These are phyloP conservation scores for Serendipita vermifera DNA, from an alignment of 768 basidiomycete species.

Conservation along the genomic window DNA sequence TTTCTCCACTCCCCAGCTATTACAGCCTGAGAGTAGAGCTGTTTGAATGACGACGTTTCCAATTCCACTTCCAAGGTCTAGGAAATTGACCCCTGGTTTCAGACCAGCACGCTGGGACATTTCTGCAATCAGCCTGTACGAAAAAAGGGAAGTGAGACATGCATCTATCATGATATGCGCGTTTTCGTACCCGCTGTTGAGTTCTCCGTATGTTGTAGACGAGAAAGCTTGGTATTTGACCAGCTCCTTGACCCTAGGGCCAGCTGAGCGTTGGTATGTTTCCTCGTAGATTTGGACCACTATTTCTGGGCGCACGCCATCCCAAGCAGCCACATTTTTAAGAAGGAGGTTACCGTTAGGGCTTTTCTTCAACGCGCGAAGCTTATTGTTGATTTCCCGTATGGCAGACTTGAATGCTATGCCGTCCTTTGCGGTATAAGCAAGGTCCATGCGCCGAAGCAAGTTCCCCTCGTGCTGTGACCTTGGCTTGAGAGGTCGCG, in stretches of 20 bases:
- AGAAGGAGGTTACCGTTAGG: conserved; percentile 16
- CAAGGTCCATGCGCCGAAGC: conserved; percentile 53
- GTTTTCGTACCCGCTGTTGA: conserved; percentile 51
- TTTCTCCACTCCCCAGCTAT: conserved; percentile 67
- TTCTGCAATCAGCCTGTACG: conserved; percentile 38
- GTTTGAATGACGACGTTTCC: conserved; percentile 77
- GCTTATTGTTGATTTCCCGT: conserved; percentile 43
- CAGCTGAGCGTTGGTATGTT: conserved; percentile 86
- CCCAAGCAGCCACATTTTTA: conserved; percentile 32
- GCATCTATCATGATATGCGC: neutral
- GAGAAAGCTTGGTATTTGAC: conserved; percentile 74
- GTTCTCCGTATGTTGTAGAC: conserved; percentile 79
- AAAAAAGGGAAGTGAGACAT: neutral
- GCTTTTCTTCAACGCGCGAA: conserved; percentile 41
- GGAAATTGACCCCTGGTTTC: conserved; percentile 49
- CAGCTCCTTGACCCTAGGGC: conserved; percentile 72
- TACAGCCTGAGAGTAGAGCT: conserved; percentile 66
- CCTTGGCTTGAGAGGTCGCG: neutral
- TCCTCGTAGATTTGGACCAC: conserved; percentile 73
- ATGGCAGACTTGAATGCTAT: conserved; percentile 57
- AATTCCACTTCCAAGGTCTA: conserved; percentile 79
- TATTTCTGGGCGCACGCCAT: conserved; percentile 49
- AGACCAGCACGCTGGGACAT: conserved; percentile 46
- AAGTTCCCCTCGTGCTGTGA: conserved; percentile 24
- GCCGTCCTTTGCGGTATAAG: conserved; percentile 55